Conservation (phyloP, 2,329 filamentous ascomycete genomes). For the Aspergillus glaucus region DNA sequence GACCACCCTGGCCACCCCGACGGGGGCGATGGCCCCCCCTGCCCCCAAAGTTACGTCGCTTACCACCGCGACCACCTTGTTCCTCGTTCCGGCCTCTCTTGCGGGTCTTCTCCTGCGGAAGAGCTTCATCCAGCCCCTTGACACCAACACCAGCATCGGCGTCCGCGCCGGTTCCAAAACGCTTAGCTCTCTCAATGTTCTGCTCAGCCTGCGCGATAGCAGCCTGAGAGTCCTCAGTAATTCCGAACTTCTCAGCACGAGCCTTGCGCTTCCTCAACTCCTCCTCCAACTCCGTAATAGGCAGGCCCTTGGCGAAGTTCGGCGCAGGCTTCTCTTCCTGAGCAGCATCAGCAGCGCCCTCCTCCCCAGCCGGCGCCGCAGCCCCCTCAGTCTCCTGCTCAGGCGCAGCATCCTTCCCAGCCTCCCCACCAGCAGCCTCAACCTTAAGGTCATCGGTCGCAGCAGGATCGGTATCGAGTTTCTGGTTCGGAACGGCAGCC, state of each 20-base stretch:
- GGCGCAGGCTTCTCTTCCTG: conserved; percentile 28
- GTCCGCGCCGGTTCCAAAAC: conserved; percentile 34
- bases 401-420: conserved; percentile 12
- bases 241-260: conserved; percentile 45
- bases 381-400: conserved; percentile 11
- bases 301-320: conserved; percentile 38
- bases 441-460: conserved; percentile 34
- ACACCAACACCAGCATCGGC: conserved; percentile 19
- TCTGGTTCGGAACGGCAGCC: conserved; percentile 35
- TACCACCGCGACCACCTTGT: conserved; percentile 35
- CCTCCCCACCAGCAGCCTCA: conserved; percentile 18
- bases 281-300: conserved; percentile 39
- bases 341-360: conserved; percentile 13
- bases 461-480: conserved; percentile 31
- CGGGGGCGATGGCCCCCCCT: conserved; percentile 23
- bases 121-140: conserved; percentile 42
- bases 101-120: conserved; percentile 36
- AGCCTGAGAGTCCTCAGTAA: conserved; percentile 34
- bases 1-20: conserved; percentile 4
- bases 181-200: conserved; percentile 41
- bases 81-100: conserved; percentile 37
- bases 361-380: conserved; percentile 9
- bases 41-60: conserved; percentile 33
- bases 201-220: conserved; percentile 38
- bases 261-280: conserved; percentile 45